A percentile compares a stretch with the other conserved stretches of the same genome.
Evolutionary conservation across 805 yeast species (phyloP).

Genomic region (Middelhovenomyces tepae): DNA sequence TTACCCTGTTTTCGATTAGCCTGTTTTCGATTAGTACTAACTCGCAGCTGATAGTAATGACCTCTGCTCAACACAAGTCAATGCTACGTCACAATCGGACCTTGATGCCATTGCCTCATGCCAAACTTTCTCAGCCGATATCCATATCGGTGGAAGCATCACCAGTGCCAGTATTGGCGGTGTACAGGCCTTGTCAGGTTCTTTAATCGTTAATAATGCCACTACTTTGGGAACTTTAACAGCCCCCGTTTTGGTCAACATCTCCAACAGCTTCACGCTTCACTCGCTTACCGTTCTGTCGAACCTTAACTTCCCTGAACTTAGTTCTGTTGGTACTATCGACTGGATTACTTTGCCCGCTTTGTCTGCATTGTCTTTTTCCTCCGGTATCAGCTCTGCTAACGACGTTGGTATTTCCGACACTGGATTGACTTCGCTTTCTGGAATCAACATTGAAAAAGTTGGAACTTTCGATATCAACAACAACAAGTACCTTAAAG

Average conservation of each 20-base stretch:
- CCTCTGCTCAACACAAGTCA: slow-evolving; percentile 34
- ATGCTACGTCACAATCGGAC: slow-evolving; percentile 74
- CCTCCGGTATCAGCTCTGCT: slow-evolving; percentile 63
- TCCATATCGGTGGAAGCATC: slow-evolving; percentile 57
- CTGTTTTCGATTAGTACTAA: no score
- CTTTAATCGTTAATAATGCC: slow-evolving; percentile 58
- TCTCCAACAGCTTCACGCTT: slow-evolving; percentile 63
- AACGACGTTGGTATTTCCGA: slow-evolving; percentile 46
- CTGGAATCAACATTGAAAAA: slow-evolving; percentile 30
- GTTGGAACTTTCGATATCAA: slow-evolving; percentile 50
- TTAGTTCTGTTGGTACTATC: slow-evolving; percentile 69
- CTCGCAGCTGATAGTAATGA: slow-evolving; percentile 3
- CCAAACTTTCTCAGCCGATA: slow-evolving; percentile 70
- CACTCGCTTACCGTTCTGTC: slow-evolving; percentile 55
- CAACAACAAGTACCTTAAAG: slow-evolving; percentile 74
- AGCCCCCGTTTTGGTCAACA: slow-evolving; percentile 71
- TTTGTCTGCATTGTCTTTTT: slow-evolving; percentile 58
- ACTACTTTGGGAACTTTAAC: slow-evolving; percentile 51
- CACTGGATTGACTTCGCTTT: slow-evolving; percentile 31
- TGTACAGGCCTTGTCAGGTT: slow-evolving; percentile 71
- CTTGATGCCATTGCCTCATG: slow-evolving; percentile 68
- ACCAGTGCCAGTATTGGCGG: slow-evolving; percentile 52
- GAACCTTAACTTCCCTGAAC: slow-evolving; percentile 64
- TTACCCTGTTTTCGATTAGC: no score
- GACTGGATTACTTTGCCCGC: slow-evolving; percentile 81